Conservation (phyloP, 2,329 filamentous ascomycete genomes). For the Cladosporium austrohemisphaericum region DNA sequence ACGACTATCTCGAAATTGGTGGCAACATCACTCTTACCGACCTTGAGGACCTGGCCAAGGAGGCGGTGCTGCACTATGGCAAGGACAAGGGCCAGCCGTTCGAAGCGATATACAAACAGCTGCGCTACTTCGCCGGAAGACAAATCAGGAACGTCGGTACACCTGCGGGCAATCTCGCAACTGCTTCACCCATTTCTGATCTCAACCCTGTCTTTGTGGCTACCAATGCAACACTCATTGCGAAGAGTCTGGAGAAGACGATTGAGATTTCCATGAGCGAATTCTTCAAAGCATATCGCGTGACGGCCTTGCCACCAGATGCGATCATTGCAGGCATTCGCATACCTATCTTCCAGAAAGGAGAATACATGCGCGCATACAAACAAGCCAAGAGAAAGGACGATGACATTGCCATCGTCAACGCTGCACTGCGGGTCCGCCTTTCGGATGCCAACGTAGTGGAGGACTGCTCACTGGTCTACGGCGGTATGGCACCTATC, state of each 20-base stretch:
- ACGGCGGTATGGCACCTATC: conserved; percentile 90
- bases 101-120: conserved; percentile 85
- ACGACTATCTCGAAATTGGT: conserved; percentile 83
- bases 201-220: conserved; percentile 92
- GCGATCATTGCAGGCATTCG: conserved; percentile 81
- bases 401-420: conserved; percentile 97
- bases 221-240: conserved; percentile 74
- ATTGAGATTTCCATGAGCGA: conserved; percentile 84
- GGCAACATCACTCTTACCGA: conserved; percentile 92
- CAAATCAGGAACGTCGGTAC: conserved; percentile 98
- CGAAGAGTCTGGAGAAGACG: conserved; percentile 69
- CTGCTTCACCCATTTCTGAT: conserved; percentile 93
- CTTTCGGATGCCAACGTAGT: conserved; percentile 68
- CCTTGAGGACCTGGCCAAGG: conserved; percentile 75
- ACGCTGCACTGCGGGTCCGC: conserved; percentile 72
- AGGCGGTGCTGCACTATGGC: conserved; percentile 78
- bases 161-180: conserved; percentile 88
- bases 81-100: conserved; percentile 70
- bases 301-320: conserved; percentile 74
- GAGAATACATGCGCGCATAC: conserved; percentile 84
- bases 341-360: conserved; percentile 74
- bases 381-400: conserved; percentile 97
- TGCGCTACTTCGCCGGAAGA: conserved; percentile 89
- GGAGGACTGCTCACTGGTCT: conserved; percentile 73
- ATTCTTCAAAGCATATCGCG: conserved; percentile 90